Percentiles rank a stretch among this genome's conserved stretches.
These are phyloP conservation scores for Ceratobasidium papillatum DNA, from an alignment of 1,284 basidiomycete genomes.

Conservation along the genomic window DNA sequence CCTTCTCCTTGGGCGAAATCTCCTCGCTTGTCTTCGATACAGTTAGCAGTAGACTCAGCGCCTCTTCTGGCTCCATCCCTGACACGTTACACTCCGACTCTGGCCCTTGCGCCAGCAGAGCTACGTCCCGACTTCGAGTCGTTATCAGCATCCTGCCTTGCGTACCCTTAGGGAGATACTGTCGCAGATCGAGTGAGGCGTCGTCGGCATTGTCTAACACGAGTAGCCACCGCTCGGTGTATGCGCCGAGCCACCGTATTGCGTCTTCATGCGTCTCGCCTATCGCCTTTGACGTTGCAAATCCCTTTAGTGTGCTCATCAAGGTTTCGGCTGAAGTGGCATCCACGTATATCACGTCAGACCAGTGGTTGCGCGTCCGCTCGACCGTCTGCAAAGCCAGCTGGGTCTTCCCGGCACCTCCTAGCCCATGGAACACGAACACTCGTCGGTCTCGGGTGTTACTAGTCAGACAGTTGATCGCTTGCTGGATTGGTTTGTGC, in stretches of 20 bases:
- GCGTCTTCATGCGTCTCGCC: constrained; percentile 5
- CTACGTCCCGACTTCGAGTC: constrained; percentile 25
- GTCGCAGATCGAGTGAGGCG: neutral
- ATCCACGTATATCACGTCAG: constrained; percentile 29
- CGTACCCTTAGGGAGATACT: neutral
- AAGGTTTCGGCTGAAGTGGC: constrained; percentile 26
- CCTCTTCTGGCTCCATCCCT: constrained; percentile 21
- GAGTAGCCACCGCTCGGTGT: constrained; percentile 11
- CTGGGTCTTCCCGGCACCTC: constrained; percentile 35
- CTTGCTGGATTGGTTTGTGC: neutral
- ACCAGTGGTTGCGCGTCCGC: neutral
- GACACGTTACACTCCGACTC: constrained; percentile 16
- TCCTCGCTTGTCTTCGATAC: neutral
- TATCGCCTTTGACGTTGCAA: neutral
- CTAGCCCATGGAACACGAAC: constrained; percentile 27
- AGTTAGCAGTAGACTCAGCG: neutral
- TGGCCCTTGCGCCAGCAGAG: neutral
- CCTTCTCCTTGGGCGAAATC: neutral
- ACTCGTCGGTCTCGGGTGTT: neutral
- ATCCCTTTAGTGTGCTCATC: neutral
- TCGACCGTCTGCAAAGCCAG: neutral
- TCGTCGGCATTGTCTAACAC: constrained; percentile 38
- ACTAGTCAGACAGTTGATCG: neutral
- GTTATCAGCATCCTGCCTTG: constrained; percentile 30
- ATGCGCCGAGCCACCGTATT: neutral